Evolutionary conservation across 208 protist genomes (phyloP), one percentile per base, ranked within the genome.

Genomic region (Trypanosomatidae sp.): DNA sequence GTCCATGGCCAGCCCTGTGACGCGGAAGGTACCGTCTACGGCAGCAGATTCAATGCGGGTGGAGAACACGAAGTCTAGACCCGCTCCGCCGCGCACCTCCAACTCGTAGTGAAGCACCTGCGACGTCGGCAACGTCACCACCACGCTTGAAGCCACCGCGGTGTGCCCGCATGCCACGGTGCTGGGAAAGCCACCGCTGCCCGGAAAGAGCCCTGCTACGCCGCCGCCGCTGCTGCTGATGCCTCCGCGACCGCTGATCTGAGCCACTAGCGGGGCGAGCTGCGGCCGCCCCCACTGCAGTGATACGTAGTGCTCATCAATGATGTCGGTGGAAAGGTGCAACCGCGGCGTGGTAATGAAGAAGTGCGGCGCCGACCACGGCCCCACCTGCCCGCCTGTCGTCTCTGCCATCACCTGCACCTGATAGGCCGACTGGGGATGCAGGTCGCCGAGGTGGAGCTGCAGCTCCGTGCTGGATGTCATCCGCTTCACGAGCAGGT

Each of bases 361-460:
- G 74, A 87, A 89, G 46, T 81, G 65, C 60, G 90, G 76, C 68
- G 73, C 66, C 64, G 88, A 92, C 93, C 93, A 97, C 66, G 83
- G 62, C 30, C 91, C 93, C n/a, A 93, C 81, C 65, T 94, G 88
- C 10, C 81, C 83, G 25, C 86, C 90, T 9, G 91, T 85, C 13
- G 89, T 95, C 74, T 95, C 91, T 47, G 84, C 86, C 67, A 95
- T 69, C 50, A 96, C 88, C 82, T 95, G 85, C 33, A 96, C 83
- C 59, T 71, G 86, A 83, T 95, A 97, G 13, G 94, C 86, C n/a
- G 70, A 73, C 70, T 80, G 76, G 39, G 76, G 76, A 10, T 58
- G 46, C 58, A 80, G 49, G 0, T 72, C 70, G 19, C 33, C n/a
- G 15, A 80, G 46, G 3, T 43, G 60, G 22, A 47, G 49, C 55